Conservation (phyloP, 129 eudicot species). For the sunflower (Helianthus annuus) region DNA sequence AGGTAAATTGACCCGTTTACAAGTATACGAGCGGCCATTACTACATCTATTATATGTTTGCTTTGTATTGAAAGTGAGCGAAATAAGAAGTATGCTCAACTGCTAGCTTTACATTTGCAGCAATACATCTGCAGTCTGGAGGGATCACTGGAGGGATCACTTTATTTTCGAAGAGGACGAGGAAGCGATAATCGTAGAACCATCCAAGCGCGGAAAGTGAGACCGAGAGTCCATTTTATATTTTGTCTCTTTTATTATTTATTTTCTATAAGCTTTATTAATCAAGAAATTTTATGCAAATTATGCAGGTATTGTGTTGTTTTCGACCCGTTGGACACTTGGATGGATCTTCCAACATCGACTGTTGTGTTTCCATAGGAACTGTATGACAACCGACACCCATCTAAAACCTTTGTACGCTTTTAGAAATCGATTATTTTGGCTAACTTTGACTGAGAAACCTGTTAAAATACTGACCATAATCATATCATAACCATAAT, state of each 20-base stretch:
- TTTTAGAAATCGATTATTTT: no score
- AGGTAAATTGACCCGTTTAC: no score
- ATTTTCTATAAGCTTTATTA: neutral
- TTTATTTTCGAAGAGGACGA: constrained; percentile 99
- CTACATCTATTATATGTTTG: no score
- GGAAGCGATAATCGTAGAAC: constrained; percentile 86
- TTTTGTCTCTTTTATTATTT: neutral
- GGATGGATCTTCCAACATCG: constrained; percentile 99
- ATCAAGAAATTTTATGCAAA: constrained; percentile 6
- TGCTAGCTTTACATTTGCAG: no score
- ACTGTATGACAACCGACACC: constrained; percentile 52
- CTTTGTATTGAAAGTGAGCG: no score
- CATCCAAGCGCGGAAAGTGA: constrained; percentile 87
- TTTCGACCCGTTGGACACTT: constrained; percentile 92
- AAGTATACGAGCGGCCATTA: no score
- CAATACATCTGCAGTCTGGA: no score
- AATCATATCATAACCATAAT: neutral
- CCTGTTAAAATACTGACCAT: neutral
- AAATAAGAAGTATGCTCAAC: no score
- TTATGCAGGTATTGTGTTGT: constrained; percentile 82
- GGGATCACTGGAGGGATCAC: no score
- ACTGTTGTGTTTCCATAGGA: constrained; percentile 98
- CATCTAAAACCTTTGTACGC: no score
- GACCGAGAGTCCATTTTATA: constrained; percentile 1
- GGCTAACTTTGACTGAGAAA: neutral